These are phyloP conservation scores for Taxillus chinensis DNA, from an alignment of 164 flowering plant genomes.

Conservation along the genomic window DNA sequence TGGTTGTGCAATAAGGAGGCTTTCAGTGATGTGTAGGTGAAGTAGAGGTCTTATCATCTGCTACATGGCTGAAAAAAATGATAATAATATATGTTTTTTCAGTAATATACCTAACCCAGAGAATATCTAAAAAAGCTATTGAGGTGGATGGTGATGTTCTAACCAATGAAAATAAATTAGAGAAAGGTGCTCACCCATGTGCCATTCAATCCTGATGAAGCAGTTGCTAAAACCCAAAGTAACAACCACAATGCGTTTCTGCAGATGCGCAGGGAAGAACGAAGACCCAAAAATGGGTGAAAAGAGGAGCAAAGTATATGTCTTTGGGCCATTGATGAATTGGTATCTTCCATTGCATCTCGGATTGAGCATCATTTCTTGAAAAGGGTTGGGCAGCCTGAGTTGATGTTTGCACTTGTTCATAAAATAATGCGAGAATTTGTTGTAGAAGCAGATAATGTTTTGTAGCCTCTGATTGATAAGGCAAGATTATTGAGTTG, in stretches of 20 bases:
- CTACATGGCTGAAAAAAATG: too few relatives aligned
- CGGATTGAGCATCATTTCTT: conserved; percentile 43
- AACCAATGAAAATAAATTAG: too few relatives aligned
- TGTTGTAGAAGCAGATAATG: conserved; percentile 39
- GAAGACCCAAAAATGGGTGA: conserved; percentile 15
- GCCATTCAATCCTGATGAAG: too few relatives aligned
- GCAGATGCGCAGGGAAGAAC: conserved; percentile 33
- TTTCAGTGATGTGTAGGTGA: too few relatives aligned
- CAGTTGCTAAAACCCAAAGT: too few relatives aligned
- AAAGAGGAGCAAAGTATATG: conserved; percentile 10
- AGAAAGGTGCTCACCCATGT: too few relatives aligned
- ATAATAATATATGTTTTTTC: too few relatives aligned
- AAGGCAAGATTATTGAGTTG: conserved; percentile 39
- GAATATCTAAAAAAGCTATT: too few relatives aligned
- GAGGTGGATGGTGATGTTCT: too few relatives aligned
- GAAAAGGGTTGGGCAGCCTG: conserved; percentile 55
- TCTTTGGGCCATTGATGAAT: conserved; percentile 62
- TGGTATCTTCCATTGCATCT: conserved; percentile 54
- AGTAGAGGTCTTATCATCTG: too few relatives aligned
- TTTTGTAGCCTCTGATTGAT: conserved; percentile 66
- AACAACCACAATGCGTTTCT: not conserved
- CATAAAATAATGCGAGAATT: conserved; percentile 43
- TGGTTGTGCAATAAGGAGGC: too few relatives aligned
- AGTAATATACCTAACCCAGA: too few relatives aligned
- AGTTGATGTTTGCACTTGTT: conserved; percentile 54